A percentile compares a stretch with the other conserved stretches of the same genome.
Conservation (phyloP, 768 basidiomycete genomes). For the Macrocybe gigantea region DNA sequence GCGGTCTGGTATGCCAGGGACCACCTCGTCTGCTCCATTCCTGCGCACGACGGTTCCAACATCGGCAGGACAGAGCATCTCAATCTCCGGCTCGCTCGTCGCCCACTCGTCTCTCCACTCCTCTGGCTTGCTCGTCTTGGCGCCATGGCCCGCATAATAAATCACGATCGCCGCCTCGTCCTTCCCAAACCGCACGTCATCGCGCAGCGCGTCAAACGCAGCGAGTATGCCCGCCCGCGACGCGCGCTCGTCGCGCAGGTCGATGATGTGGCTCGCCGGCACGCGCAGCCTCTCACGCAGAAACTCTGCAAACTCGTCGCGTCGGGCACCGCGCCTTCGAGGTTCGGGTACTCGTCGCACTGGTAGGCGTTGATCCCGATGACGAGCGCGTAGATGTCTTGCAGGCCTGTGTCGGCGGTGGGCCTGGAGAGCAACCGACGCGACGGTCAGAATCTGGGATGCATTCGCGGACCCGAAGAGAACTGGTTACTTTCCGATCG, state of each 20-base stretch:
- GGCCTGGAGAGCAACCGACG: no score
- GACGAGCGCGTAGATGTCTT: constrained; percentile 1
- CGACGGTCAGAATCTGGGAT: no score
- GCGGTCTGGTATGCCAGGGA: constrained; percentile 4
- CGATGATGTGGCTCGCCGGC: not conserved
- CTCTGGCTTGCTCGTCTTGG: not conserved
- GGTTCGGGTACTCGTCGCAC: not conserved
- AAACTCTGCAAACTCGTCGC: constrained; percentile 2
- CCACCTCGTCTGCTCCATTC: not conserved
- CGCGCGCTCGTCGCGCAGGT: not conserved
- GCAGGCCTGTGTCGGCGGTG: no score
- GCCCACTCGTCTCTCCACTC: not conserved
- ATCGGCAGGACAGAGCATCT: constrained; percentile 8
- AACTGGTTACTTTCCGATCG: no score
- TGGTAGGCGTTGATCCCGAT: constrained; percentile 9
- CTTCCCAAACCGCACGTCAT: not conserved
- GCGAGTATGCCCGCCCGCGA: not conserved
- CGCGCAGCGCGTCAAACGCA: not conserved
- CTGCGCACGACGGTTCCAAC: not conserved
- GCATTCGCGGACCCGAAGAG: no score
- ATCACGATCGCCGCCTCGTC: constrained; percentile 6
- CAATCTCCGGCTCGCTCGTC: not conserved
- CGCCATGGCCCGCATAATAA: constrained; percentile 10
- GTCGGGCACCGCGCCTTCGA: constrained; percentile 2
- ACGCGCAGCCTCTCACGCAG: not conserved